phyloP scores from a whole-genome alignment of 805 yeast species.

The Wickerhamiella azymoides region DNA sequence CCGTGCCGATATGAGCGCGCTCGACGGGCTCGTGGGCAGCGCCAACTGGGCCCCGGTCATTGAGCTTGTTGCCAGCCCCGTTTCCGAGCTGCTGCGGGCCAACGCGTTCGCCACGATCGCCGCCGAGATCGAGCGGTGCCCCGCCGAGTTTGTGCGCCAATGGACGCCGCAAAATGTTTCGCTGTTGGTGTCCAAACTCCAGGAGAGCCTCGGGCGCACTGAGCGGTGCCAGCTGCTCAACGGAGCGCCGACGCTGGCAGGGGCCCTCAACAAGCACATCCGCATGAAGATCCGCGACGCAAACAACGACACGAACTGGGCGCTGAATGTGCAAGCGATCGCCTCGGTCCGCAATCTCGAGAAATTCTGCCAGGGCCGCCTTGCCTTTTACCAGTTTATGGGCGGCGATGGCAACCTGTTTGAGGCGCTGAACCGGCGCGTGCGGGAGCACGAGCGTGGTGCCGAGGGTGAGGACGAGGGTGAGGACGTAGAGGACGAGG shows the following conservation, averaged over 20 bases:
- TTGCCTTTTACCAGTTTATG: slow-evolving; percentile 15
- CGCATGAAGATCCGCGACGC: slow-evolving; percentile 9
- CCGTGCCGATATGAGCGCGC: background rate
- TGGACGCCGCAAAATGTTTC: background rate
- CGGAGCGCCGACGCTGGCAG: background rate
- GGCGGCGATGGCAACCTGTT: slow-evolving; percentile 8
- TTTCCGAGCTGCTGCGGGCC: slow-evolving; percentile 15
- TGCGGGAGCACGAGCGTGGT: background rate
- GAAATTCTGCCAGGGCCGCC: slow-evolving; percentile 31
- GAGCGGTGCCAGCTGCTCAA: slow-evolving; percentile 9
- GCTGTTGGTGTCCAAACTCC: slow-evolving; percentile 7
- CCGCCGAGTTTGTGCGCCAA: background rate
- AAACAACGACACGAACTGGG: slow-evolving; percentile 6
- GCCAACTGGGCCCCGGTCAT: slow-evolving; percentile 39
- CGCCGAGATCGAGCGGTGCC: background rate
- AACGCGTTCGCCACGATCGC: slow-evolving; percentile 6
- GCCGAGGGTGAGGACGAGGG: slow-evolving; percentile 6
- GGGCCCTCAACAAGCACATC: slow-evolving; percentile 7
- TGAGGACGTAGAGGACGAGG: slow-evolving; percentile 9
- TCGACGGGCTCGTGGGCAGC: background rate
- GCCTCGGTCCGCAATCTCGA: slow-evolving; percentile 35
- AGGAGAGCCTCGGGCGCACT: slow-evolving; percentile 8
- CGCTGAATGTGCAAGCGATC: slow-evolving; percentile 38
- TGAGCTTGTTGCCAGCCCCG: slow-evolving; percentile 34
- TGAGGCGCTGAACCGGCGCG: slow-evolving; percentile 1